A percentile compares a stretch with the other conserved stretches of the same genome.
Evolutionary conservation across 83 land plant species (phyloP).

Genomic region (Picea abies): DNA sequence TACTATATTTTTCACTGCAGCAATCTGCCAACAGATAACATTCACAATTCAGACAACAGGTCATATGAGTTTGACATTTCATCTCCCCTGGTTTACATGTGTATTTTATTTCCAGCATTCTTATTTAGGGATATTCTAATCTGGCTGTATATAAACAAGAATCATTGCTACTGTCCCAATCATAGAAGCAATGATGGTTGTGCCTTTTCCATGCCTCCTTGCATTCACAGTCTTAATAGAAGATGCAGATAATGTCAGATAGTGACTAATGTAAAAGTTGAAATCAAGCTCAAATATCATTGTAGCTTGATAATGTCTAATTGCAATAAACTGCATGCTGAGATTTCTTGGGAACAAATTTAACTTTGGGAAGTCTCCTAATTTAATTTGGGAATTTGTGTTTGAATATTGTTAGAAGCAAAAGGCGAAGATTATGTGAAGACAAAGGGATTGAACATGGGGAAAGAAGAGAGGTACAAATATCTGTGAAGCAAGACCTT

Average conservation of each 20-base stretch:
- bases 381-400: background rate
- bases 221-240: background rate
- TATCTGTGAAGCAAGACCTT: background rate
- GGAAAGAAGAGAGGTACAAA: conserved; percentile 15
- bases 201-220: background rate
- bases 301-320: background rate
- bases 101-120: background rate
- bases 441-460: conserved; percentile 17
- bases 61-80: background rate
- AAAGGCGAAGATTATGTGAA: conserved; percentile 37
- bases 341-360: background rate
- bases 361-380: background rate
- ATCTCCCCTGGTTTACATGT: background rate
- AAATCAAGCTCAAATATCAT: background rate
- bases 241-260: background rate
- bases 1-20: conserved; percentile 2
- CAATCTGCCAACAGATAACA: background rate
- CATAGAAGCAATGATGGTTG: no score
- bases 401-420: conserved; percentile 23
- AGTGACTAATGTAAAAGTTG: background rate
- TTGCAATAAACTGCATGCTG: background rate
- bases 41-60: background rate
- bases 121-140: background rate
- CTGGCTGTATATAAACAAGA: background rate
- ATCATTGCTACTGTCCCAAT: background rate